Evolutionary conservation across 768 basidiomycete genomes (phyloP), one percentile per base, ranked within the genome.

Genomic region (Chalciporus pseudorubinellus): DNA sequence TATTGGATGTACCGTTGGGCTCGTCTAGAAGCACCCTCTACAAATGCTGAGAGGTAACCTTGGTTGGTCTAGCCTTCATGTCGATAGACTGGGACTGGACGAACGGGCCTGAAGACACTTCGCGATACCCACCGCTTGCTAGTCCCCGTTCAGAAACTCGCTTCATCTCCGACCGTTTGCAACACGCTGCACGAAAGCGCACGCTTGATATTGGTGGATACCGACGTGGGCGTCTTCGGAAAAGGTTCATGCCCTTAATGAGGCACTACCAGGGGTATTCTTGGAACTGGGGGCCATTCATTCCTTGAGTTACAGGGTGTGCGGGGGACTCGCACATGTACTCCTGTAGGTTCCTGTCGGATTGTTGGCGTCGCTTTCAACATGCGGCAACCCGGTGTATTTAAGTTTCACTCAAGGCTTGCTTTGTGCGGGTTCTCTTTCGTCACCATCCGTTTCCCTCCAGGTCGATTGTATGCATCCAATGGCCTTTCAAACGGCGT

Each of bases 151-250:
- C 48, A 51, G 20, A 20, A 41, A 34, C 33, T 40, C 21, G 19
- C 33, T 49, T 62, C 52, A 65, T 65, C 44, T 62, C 63, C 60
- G 63, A 49, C n/a, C 14, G 38, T 51, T 39, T 46, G 48, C 43
- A 53, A 21, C 29, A 14, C n/a, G 20, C 46, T 50, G 21, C 18
- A 20, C 39, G 36, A 49, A 52, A 38, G 39, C 29, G 48, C 40
- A 24, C 54, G 13, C 38, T 51, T 47, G 22, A 33, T 21, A 42
- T 33, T 14, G 39, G n/a, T 48, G 40, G 26, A 19, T 40, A 38
- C 46, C 39, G 45, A 24, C n/a, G n/a, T 24, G 19, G 36, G 51
- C 46, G 36, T 34, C 43, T 42, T 43, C 22, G 28, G 20, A 44
- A 31, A 43, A 11, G 29, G 3, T 33, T 44, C 26, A 9, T 14